A percentile compares a stretch with the other conserved stretches of the same genome.
Evolutionary conservation across 345 rosid genomes (phyloP).

Genomic region (Psidium guajava): DNA sequence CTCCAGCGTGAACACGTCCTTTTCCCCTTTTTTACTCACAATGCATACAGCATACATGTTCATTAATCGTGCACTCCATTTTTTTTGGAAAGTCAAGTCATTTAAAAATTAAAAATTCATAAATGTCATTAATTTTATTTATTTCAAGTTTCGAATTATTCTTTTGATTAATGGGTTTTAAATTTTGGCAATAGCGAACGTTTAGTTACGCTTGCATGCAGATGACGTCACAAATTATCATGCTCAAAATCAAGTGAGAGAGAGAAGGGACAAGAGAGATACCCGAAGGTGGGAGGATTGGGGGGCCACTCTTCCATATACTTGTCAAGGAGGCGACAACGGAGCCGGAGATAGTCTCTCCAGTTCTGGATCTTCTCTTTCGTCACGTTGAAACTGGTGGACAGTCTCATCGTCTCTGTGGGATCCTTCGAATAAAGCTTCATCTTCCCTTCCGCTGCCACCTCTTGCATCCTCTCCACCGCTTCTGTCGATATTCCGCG

Average conservation of each 20-base stretch:
- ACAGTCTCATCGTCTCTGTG: slow-evolving; percentile 56
- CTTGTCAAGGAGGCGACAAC: slow-evolving; percentile 57
- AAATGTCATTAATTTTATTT: neutral
- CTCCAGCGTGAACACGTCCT: neutral
- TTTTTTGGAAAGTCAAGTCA: neutral
- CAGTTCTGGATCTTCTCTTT: slow-evolving; percentile 75
- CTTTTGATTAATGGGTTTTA: neutral
- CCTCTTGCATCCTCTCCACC: slow-evolving; percentile 29
- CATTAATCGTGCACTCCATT: neutral
- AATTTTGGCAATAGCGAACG: neutral
- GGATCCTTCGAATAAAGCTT: slow-evolving; percentile 83
- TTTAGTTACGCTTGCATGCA: neutral
- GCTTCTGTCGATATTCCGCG: slow-evolving; percentile 37
- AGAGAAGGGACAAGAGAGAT: neutral
- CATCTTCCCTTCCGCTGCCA: slow-evolving; percentile 59
- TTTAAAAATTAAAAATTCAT: neutral
- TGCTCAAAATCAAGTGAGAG: neutral
- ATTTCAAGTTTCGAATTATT: neutral
- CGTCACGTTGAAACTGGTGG: slow-evolving; percentile 69
- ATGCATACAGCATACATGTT: neutral
- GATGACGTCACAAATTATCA: neutral
- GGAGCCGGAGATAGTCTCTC: slow-evolving; percentile 83
- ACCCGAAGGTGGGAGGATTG: slow-evolving; percentile 64
- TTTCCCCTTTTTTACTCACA: neutral
- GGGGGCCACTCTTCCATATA: slow-evolving; percentile 75